Base-by-base conservation (phyloP, 2,329 filamentous ascomycete genomes). In the Helotiales sp. region DNA sequence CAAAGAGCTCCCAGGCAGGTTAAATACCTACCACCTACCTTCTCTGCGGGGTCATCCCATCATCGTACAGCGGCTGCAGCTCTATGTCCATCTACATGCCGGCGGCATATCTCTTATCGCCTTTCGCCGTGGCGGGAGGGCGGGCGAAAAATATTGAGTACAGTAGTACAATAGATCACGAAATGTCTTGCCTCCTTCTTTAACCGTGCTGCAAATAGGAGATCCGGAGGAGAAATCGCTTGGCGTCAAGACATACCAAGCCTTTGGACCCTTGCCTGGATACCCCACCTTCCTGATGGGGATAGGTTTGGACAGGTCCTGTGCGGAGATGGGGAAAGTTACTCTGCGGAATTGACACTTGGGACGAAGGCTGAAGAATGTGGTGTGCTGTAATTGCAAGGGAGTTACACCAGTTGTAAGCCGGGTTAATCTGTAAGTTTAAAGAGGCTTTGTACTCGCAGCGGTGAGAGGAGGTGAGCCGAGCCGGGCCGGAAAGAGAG, bases 181-280 rank as follows among this genome's bases (percentile, higher is more conserved):
- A 37, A 28, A 37, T 47, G 28, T 68, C 66, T 68, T 68, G 45
- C 62, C 45, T 65, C 66, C 63, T 68, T 68, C 66, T 65, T 24
- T 50, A 65, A 65, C 20, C 22, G 66, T 60, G 8, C 47, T 59
- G 47, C 63, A 30, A 26, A 54, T 59, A 59, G 63, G 63, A 62
- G 63, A 34, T 65, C 32, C 6, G 13, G 55, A 26, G 22, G 34
- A 32, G 22, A n/a, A 43, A 28, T 24, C 22, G n/a, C 34, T 59
- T 59, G 55, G 40, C 34, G 20, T 13, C 34, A 34, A 24, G 52
- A 32, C 5, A 15, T 32, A 13, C 55, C 34, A 59, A 59, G 55
- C 26, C 34, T 43, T 58, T 28, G n/a, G 22, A 26, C 47, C 22
- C 47, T 52, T 20, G 47, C 11, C 13, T 2, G 22, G 5, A 1